Evolutionary conservation across 768 basidiomycete species (phyloP).

Genomic region (Exidia glandulosa): DNA sequence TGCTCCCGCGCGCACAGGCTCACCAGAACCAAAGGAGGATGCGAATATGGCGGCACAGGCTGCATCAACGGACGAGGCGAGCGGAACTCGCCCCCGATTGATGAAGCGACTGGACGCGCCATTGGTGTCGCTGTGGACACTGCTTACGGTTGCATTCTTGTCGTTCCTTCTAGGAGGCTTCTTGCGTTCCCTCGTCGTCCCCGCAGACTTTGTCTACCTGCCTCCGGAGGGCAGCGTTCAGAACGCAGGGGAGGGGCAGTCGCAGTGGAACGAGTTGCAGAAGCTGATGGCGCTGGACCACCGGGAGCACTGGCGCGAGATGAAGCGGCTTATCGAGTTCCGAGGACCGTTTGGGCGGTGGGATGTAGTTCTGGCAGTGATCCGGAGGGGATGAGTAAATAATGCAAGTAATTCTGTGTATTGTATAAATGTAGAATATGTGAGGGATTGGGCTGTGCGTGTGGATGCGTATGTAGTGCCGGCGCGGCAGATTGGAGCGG

Average conservation of each 20-base stretch:
- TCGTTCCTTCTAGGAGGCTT: slow-evolving; percentile 88
- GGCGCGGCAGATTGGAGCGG: background rate
- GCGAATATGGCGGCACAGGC: background rate
- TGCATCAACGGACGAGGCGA: background rate
- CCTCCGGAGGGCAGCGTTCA: slow-evolving; percentile 26
- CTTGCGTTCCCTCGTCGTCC: slow-evolving; percentile 75
- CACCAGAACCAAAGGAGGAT: background rate
- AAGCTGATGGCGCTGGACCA: slow-evolving; percentile 22
- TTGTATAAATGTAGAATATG: background rate
- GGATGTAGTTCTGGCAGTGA: slow-evolving; percentile 82
- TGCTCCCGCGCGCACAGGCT: background rate
- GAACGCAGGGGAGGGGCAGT: slow-evolving; percentile 29
- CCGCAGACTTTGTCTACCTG: slow-evolving; percentile 85
- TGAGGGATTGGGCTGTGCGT: background rate
- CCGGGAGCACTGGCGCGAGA: slow-evolving; percentile 68
- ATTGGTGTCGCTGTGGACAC: slow-evolving; percentile 47
- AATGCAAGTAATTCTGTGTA: background rate
- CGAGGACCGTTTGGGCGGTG: slow-evolving; percentile 75
- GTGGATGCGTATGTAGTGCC: background rate
- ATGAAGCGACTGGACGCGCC: slow-evolving; percentile 19
- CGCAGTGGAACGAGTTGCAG: background rate
- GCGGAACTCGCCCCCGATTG: background rate
- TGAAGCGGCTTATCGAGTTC: slow-evolving; percentile 68
- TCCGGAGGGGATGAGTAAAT: slow-evolving; percentile 47
- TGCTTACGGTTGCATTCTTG: slow-evolving; percentile 62